Percentiles rank a stretch among this genome's conserved stretches.
These are phyloP conservation scores for Diaporthe citrichinensis DNA, from an alignment of 2,329 filamentous ascomycete genomes.

Conservation along the genomic window DNA sequence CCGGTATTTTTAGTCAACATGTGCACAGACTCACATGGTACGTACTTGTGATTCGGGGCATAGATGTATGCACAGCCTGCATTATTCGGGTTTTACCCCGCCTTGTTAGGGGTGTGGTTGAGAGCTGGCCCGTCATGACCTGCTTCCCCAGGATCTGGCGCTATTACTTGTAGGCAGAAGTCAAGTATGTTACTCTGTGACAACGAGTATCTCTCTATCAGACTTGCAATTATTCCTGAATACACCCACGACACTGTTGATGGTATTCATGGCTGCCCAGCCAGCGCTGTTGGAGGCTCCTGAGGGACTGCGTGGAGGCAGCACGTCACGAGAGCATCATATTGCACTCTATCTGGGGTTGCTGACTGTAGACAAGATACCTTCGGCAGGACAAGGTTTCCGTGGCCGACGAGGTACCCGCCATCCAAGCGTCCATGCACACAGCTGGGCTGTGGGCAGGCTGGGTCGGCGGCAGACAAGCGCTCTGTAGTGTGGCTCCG, in stretches of 20 bases:
- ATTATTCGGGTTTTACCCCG: constrained; percentile 8
- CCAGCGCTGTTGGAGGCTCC: background rate
- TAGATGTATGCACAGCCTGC: constrained; percentile 21
- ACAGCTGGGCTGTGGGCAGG: background rate
- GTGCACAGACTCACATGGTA: background rate
- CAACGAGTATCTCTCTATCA: background rate
- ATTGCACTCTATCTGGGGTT: background rate
- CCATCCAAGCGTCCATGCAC: constrained; percentile 16
- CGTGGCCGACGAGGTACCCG: background rate
- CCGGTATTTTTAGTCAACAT: background rate
- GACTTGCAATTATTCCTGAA: no score
- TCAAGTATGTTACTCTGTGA: background rate
- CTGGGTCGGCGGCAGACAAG: constrained; percentile 16
- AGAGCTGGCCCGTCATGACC: background rate
- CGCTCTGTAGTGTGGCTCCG: constrained; percentile 13
- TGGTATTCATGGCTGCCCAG: background rate
- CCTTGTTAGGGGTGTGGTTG: background rate
- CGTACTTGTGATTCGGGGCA: background rate
- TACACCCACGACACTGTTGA: no score
- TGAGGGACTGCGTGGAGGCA: background rate
- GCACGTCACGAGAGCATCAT: constrained; percentile 23
- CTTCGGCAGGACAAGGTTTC: constrained; percentile 1
- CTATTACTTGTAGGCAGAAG: no score
- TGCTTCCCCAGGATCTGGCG: background rate
- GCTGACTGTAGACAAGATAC: background rate